Evolutionary conservation across 768 basidiomycete species (phyloP).

Genomic region (Xerocomellus intermedius): DNA sequence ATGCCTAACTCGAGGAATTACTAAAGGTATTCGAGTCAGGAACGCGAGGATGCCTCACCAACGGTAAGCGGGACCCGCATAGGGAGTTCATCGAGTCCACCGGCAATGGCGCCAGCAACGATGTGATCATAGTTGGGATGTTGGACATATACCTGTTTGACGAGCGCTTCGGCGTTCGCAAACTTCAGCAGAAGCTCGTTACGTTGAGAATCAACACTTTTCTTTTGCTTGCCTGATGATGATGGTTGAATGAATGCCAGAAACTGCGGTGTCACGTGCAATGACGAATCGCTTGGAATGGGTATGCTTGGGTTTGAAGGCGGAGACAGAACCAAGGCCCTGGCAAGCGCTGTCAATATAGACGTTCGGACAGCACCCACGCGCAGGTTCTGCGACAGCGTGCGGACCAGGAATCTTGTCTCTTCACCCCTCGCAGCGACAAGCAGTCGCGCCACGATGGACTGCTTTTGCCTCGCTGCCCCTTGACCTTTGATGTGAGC

Average conservation of each 20-base stretch:
- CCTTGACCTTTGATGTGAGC: slow-evolving; percentile 70
- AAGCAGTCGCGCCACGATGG: slow-evolving; percentile 77
- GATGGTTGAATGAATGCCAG: slow-evolving; percentile 19
- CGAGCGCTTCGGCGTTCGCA: slow-evolving; percentile 55
- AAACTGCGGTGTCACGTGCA: slow-evolving; percentile 26
- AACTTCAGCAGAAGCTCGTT: slow-evolving; percentile 45
- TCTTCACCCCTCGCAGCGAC: slow-evolving; percentile 86
- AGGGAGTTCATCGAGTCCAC: slow-evolving; percentile 58
- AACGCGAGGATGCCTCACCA: slow-evolving; percentile 44
- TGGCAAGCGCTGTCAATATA: slow-evolving; percentile 74
- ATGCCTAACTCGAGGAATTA: slow-evolving; percentile 48
- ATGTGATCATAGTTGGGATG: slow-evolving; percentile 80
- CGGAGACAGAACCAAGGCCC: slow-evolving; percentile 68
- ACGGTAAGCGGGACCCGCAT: slow-evolving; percentile 64
- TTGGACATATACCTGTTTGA: slow-evolving; percentile 72
- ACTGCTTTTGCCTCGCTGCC: slow-evolving; percentile 72
- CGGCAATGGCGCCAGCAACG: slow-evolving; percentile 54
- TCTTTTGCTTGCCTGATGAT: slow-evolving; percentile 29
- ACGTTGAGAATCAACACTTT: slow-evolving; percentile 27
- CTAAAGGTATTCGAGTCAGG: slow-evolving; percentile 7
- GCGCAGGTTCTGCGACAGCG: slow-evolving; percentile 69
- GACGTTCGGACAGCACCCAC: slow-evolving; percentile 89
- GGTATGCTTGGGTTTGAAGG: slow-evolving; percentile 28
- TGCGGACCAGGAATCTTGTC: slow-evolving; percentile 77
- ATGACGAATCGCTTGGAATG: slow-evolving; percentile 23